Evolutionary conservation across 1,284 basidiomycete species (phyloP).

Genomic region (Malassezia japonica): DNA sequence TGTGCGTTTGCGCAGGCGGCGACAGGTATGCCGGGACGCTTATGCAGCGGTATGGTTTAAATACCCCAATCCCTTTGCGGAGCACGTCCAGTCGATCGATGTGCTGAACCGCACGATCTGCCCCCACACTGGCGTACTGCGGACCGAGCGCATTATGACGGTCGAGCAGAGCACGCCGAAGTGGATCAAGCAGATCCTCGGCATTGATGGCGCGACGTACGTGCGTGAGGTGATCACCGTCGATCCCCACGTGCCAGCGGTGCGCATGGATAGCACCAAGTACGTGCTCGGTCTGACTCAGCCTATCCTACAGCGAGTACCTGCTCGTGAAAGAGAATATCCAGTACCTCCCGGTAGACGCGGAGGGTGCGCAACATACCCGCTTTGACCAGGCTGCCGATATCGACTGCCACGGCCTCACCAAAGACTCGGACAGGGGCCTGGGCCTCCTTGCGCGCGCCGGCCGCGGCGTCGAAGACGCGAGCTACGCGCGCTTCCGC

Average conservation of each 20-base stretch:
- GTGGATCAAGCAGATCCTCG: slow-evolving; percentile 14
- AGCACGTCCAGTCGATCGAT: slow-evolving; percentile 19
- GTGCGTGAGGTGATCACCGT: slow-evolving; percentile 8
- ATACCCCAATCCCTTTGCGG: slow-evolving; percentile 20
- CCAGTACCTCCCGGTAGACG: slow-evolving; percentile 1
- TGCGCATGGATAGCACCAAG: slow-evolving; percentile 11
- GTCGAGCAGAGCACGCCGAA: slow-evolving; percentile 15
- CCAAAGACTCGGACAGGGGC: neutral
- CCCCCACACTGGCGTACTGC: slow-evolving; percentile 11
- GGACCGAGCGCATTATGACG: slow-evolving; percentile 17
- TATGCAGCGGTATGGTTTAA: slow-evolving; percentile 17
- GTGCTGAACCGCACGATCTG: slow-evolving; percentile 16
- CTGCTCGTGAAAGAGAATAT: slow-evolving; percentile 9
- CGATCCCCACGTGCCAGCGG: slow-evolving; percentile 3
- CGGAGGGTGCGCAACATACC: neutral
- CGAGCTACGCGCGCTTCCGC: neutral
- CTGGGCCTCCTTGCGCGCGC: slow-evolving; percentile 3
- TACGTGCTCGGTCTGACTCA: slow-evolving; percentile 2
- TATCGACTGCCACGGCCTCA: slow-evolving; percentile 10
- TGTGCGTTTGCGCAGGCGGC: slow-evolving; percentile 16
- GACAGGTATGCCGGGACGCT: slow-evolving; percentile 1
- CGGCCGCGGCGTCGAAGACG: slow-evolving; percentile 9
- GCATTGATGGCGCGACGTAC: slow-evolving; percentile 1
- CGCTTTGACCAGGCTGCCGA: slow-evolving; percentile 11
- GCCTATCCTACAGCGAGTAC: slow-evolving; percentile 10